Evolutionary conservation across 805 yeast species (phyloP).

Genomic region (Torulaspora maleeae): DNA sequence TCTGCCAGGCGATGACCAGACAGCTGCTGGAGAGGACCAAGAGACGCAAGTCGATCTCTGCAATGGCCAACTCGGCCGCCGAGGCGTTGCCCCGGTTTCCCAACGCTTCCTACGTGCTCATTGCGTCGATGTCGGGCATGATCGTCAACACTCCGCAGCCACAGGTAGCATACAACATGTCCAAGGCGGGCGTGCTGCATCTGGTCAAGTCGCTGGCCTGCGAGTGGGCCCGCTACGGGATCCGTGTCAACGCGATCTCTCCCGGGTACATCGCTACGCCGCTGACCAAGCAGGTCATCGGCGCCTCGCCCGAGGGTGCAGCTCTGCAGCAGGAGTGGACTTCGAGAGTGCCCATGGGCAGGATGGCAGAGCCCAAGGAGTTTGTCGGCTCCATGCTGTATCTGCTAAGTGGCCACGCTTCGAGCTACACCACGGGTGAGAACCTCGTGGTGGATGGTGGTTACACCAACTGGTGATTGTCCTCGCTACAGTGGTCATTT

Average conservation of each 20-base stretch:
- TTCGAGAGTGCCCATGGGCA: conserved; percentile 63
- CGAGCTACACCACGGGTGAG: conserved; percentile 79
- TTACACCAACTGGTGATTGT: conserved; percentile 66
- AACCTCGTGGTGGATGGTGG: conserved; percentile 84
- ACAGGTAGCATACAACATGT: conserved; percentile 75
- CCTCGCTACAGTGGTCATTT: not conserved
- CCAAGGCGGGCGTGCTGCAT: conserved; percentile 84
- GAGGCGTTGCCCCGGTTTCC: conserved; percentile 30
- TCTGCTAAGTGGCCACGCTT: conserved; percentile 65
- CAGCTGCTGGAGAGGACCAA: conserved; percentile 16
- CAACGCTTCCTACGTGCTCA: conserved; percentile 50
- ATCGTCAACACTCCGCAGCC: conserved; percentile 78
- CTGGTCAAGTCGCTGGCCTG: conserved; percentile 69
- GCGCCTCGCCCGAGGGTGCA: conserved; percentile 44
- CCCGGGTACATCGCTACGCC: conserved; percentile 83
- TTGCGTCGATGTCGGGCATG: conserved; percentile 77
- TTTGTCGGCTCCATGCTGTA: conserved; percentile 73
- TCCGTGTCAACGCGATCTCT: conserved; percentile 71
- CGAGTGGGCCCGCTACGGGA: conserved; percentile 75
- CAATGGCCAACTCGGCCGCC: conserved; percentile 41
- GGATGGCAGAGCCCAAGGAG: conserved; percentile 84
- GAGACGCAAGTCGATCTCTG: conserved; percentile 51
- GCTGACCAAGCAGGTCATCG: conserved; percentile 65
- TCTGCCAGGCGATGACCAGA: conserved; percentile 32
- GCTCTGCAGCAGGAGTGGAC: conserved; percentile 67